Conservation (phyloP, 257 asterid genomes). For the Primulina tabacum region DNA sequence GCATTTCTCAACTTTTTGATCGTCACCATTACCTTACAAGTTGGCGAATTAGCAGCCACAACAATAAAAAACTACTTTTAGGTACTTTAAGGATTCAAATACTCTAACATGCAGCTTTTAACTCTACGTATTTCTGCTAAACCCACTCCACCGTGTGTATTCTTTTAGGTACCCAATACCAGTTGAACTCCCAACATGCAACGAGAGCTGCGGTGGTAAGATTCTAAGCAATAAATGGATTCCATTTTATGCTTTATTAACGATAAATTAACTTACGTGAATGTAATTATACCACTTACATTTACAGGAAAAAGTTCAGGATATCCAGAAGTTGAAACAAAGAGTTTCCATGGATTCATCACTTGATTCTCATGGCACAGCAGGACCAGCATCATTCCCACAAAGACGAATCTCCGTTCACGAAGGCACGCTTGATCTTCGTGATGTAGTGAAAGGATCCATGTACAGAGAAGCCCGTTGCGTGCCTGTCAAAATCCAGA, state of each 20-base stretch:
- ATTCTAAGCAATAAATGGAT: neutral
- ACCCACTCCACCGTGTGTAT: neutral
- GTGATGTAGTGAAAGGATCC: conserved; percentile 74
- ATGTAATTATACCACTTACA: conserved; percentile 13
- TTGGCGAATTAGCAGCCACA: conserved; percentile 30
- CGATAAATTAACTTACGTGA: neutral
- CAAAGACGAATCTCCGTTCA: conserved; percentile 28
- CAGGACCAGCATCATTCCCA: conserved; percentile 39
- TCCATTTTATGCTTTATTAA: neutral
- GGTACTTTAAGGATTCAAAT: conserved; percentile 24
- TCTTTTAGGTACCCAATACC: neutral
- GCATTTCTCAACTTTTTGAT: conserved; percentile 50
- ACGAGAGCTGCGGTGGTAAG: neutral
- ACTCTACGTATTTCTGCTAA: neutral
- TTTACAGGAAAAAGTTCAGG: conserved; percentile 31
- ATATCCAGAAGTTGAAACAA: conserved; percentile 21
- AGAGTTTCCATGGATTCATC: conserved; percentile 42
- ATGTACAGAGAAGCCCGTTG: conserved; percentile 74
- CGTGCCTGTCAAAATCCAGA: conserved; percentile 48
- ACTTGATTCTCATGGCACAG: conserved; percentile 40
- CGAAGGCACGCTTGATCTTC: conserved; percentile 49
- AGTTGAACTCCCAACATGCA: conserved; percentile 5
- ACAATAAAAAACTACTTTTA: conserved; percentile 40
- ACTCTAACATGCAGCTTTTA: neutral
- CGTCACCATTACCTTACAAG: conserved; percentile 43